A percentile compares a stretch with the other conserved stretches of the same genome.
Evolutionary conservation across 176 grass and related monocot genomes (phyloP).

Genomic region (Phoenix dactylifera): DNA sequence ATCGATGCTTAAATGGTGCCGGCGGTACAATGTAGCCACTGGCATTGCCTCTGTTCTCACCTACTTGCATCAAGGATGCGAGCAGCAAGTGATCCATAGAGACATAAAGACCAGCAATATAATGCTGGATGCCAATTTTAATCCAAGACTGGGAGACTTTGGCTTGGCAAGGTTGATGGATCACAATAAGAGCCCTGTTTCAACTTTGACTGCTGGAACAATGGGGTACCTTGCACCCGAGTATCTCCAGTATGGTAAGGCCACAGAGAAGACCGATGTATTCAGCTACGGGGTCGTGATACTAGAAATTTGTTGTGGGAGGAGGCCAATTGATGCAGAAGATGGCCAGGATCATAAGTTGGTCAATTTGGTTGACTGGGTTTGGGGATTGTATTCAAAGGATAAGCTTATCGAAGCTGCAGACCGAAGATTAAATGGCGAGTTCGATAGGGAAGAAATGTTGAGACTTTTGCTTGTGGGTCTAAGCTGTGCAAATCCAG

Average conservation of each 20-base stretch:
- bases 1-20: conserved; percentile 41
- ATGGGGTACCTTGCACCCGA: conserved; percentile 96
- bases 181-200: conserved; percentile 76
- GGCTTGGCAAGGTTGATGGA: conserved; percentile 77
- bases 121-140: conserved; percentile 60
- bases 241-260: conserved; percentile 89
- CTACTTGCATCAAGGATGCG: conserved; percentile 87
- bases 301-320: conserved; percentile 77
- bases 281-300: conserved; percentile 90
- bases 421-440: conserved; percentile 36
- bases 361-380: conserved; percentile 89
- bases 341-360: conserved; percentile 25
- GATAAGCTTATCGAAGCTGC: conserved; percentile 66
- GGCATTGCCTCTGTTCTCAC: conserved; percentile 67
- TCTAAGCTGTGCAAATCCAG: conserved; percentile 78
- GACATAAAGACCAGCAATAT: conserved; percentile 94
- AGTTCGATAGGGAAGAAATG: conserved; percentile 58
- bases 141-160: conserved; percentile 75
- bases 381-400: conserved; percentile 66
- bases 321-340: conserved; percentile 70
- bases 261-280: conserved; percentile 81
- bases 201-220: conserved; percentile 78
- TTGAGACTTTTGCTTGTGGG: conserved; percentile 64
- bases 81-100: conserved; percentile 76
- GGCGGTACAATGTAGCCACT: conserved; percentile 45